Conservation (phyloP, 2,329 filamentous ascomycete species). For the Aspergillus vadensis region DNA sequence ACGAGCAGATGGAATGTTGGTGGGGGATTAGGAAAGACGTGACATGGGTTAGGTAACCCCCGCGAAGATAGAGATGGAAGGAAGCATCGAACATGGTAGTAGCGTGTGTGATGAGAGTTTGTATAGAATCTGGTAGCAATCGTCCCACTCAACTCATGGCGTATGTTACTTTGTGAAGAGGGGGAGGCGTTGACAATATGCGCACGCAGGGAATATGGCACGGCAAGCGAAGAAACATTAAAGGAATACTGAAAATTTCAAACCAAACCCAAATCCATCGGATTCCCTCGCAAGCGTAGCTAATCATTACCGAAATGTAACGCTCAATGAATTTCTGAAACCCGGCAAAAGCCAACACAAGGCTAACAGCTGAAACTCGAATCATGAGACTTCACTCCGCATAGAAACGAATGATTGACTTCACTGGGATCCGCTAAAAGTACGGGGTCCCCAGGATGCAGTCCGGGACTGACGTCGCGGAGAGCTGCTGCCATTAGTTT, state of each 20-base stretch:
- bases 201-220: constrained; percentile 19
- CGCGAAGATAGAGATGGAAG: background rate
- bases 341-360: constrained; percentile 16
- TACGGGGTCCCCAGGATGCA: constrained; percentile 32
- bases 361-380: constrained; percentile 7
- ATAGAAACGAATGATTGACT: constrained; percentile 6
- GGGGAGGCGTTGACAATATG: constrained; percentile 11
- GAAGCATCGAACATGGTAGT: background rate
- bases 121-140: background rate
- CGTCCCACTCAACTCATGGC: constrained; percentile 7
- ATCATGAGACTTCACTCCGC: constrained; percentile 6
- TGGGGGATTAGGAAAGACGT: background rate
- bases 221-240: constrained; percentile 19
- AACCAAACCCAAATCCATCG: constrained; percentile 22
- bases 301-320: constrained; percentile 27
- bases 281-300: constrained; percentile 24
- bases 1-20: background rate
- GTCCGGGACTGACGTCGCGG: constrained; percentile 32
- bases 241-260: constrained; percentile 22
- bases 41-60: background rate
- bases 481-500: constrained; percentile 25
- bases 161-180: constrained; percentile 18
- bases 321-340: constrained; percentile 25
- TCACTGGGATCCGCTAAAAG: constrained; percentile 28
- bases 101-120: background rate